These are phyloP conservation scores for Suhomyces xylopsoci DNA, from an alignment of 805 yeast genomes.

Conservation along the genomic window DNA sequence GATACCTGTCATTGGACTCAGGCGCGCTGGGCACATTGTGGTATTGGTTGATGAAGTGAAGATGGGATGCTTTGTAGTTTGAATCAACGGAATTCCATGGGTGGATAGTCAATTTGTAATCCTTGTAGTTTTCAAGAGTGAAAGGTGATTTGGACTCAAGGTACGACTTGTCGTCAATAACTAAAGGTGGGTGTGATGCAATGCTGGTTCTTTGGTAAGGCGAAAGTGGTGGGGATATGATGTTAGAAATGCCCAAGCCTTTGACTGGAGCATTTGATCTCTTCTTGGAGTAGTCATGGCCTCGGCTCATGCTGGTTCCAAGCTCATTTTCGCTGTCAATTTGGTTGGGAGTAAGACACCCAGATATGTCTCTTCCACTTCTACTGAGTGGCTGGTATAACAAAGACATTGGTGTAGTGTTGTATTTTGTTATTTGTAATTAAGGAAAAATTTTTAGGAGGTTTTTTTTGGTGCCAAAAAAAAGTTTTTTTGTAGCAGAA, in stretches of 20 bases:
- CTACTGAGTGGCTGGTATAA: slow-evolving; percentile 3
- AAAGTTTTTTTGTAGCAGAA: not conserved
- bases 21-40: slow-evolving; percentile 19
- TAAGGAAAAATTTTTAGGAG: not conserved
- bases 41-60: slow-evolving; percentile 54
- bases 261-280: slow-evolving; percentile 4
- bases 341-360: slow-evolving; percentile 31
- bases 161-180: slow-evolving; percentile 7
- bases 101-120: slow-evolving; percentile 47
- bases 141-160: slow-evolving; percentile 20
- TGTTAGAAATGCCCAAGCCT: slow-evolving; percentile 9
- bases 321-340: slow-evolving; percentile 4
- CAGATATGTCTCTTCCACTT: slow-evolving; percentile 10
- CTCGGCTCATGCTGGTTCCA: slow-evolving; percentile 7
- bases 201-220: slow-evolving; percentile 14
- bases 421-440: not conserved
- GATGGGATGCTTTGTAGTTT: slow-evolving; percentile 47
- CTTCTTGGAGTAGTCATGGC: slow-evolving; percentile 1
- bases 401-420: slow-evolving; percentile 3
- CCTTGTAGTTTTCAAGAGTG: slow-evolving; percentile 47
- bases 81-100: slow-evolving; percentile 49
- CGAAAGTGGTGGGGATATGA: slow-evolving; percentile 27
- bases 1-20: slow-evolving; percentile 6
- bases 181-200: slow-evolving; percentile 7
- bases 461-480: not conserved